Percentiles rank a stretch among this genome's conserved stretches.
Conservation (phyloP, 805 yeast genomes). For the Lipomyces spencermartinsiae region DNA sequence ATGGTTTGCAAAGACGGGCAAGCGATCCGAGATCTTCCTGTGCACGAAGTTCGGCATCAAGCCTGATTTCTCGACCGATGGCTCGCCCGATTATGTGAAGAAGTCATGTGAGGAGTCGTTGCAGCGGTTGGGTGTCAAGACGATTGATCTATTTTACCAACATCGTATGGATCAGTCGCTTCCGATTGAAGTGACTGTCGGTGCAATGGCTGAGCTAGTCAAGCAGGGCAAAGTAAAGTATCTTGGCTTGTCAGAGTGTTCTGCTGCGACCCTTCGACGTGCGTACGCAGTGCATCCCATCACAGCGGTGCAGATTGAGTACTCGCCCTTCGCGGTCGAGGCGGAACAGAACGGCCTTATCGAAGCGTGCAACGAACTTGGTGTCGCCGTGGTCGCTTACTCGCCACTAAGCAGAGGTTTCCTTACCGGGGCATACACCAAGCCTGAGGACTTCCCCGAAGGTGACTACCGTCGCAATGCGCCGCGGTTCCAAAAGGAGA, state of each 20-base stretch:
- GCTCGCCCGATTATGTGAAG: constrained; percentile 31
- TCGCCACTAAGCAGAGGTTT: constrained; percentile 85
- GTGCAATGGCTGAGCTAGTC: constrained; percentile 62
- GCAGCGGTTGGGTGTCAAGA: constrained; percentile 23
- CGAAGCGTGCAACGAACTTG: constrained; percentile 60
- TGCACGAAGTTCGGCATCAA: constrained; percentile 66
- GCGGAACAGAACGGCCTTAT: constrained; percentile 68
- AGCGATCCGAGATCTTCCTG: constrained; percentile 58
- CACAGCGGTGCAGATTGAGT: constrained; percentile 77
- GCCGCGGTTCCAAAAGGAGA: constrained; percentile 63
- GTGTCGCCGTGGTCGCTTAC: constrained; percentile 77
- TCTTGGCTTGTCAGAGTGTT: constrained; percentile 76
- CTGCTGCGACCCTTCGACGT: constrained; percentile 64
- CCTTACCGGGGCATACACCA: constrained; percentile 65
- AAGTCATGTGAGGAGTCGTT: constrained; percentile 27
- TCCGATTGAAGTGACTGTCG: constrained; percentile 67
- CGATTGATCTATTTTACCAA: constrained; percentile 66
- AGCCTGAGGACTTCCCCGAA: constrained; percentile 47
- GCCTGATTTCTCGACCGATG: constrained; percentile 43
- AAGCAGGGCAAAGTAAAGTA: constrained; percentile 71
- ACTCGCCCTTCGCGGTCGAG: constrained; percentile 70
- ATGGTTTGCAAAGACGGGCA: constrained; percentile 57
- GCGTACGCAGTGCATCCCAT: constrained; percentile 64
- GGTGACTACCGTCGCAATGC: constrained; percentile 60
- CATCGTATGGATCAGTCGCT: constrained; percentile 70